Percentiles rank a stretch among this genome's conserved stretches.
Conservation (phyloP, 2,329 filamentous ascomycete genomes). For the Diplodia sapinea region DNA sequence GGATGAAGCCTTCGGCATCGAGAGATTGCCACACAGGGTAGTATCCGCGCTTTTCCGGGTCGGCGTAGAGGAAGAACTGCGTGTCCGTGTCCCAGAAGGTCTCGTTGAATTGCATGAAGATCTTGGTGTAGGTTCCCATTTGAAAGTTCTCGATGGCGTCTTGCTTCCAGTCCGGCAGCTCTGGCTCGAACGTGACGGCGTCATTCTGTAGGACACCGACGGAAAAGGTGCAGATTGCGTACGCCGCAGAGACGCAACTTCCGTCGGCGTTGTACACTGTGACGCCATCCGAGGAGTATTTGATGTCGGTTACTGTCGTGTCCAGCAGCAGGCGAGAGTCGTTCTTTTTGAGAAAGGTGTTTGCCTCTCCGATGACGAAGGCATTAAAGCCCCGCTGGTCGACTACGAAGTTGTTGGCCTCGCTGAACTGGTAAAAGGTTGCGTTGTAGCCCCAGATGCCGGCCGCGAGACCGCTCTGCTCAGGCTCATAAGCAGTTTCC, state of each 20-base stretch:
- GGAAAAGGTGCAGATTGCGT: conserved; percentile 71
- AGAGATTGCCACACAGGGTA: conserved; percentile 71
- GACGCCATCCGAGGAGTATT: conserved; percentile 60
- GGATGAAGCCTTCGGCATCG: conserved; percentile 62
- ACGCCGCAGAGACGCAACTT: conserved; percentile 63
- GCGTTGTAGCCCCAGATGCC: conserved; percentile 64
- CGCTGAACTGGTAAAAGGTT: conserved; percentile 66
- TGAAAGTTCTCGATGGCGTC: conserved; percentile 67
- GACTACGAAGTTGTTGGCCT: conserved; percentile 65
- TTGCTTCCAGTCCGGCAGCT: conserved; percentile 68
- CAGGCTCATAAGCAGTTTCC: conserved; percentile 64
- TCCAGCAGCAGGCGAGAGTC: conserved; percentile 65
- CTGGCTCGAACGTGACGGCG: conserved; percentile 63
- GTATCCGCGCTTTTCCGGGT: conserved; percentile 56
- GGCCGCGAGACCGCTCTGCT: conserved; percentile 62
- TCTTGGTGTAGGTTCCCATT: conserved; percentile 76
- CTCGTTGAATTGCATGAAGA: conserved; percentile 71
- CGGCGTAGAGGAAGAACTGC: conserved; percentile 62
- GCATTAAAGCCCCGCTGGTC: conserved; percentile 67
- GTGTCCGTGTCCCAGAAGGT: conserved; percentile 67
- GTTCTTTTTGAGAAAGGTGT: conserved; percentile 61
- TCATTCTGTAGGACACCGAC: conserved; percentile 71
- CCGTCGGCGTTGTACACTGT: conserved; percentile 61
- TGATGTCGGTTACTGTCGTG: conserved; percentile 62
- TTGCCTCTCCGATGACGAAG: conserved; percentile 63